These are phyloP conservation scores for Fomitopsis schrenkii DNA, from an alignment of 1,284 basidiomycete genomes.

Conservation along the genomic window DNA sequence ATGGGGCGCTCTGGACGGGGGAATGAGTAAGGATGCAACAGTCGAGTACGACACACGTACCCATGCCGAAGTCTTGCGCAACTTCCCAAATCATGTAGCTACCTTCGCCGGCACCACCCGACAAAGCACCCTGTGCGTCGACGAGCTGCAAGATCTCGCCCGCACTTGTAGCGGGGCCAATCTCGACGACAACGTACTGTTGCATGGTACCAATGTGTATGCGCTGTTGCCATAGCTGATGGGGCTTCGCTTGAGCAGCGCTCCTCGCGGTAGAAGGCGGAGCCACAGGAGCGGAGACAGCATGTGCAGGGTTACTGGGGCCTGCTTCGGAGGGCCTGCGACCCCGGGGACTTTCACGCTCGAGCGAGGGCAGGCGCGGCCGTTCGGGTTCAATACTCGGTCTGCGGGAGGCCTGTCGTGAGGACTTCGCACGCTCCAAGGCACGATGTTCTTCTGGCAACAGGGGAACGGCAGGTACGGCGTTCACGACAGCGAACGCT, in stretches of 20 bases:
- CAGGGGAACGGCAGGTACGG: constrained; percentile 5
- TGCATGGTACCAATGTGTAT: constrained; percentile 74
- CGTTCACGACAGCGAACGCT: neutral
- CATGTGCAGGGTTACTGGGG: constrained; percentile 1
- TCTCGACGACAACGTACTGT: constrained; percentile 66
- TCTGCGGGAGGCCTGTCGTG: constrained; percentile 16
- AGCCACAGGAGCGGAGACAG: constrained; percentile 6
- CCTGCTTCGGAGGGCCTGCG: constrained; percentile 3
- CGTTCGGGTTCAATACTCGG: constrained; percentile 21
- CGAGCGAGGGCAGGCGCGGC: constrained; percentile 6
- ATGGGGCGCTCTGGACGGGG: constrained; percentile 74
- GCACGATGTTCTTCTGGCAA: constrained; percentile 7
- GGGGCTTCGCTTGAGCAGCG: constrained; percentile 14
- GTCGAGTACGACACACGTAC: constrained; percentile 37
- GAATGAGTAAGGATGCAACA: neutral
- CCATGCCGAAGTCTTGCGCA: constrained; percentile 82
- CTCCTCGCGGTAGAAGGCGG: constrained; percentile 17
- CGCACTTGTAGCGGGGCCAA: constrained; percentile 56
- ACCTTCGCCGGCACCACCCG: constrained; percentile 48
- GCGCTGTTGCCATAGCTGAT: constrained; percentile 50
- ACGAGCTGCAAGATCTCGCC: constrained; percentile 62
- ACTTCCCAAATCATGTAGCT: constrained; percentile 81
- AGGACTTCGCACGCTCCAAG: constrained; percentile 21
- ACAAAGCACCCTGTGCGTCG: constrained; percentile 56
- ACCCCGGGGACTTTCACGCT: constrained; percentile 7